phyloP scores from a whole-genome alignment of 768 basidiomycete species.

The Auricularia auricula-judae region DNA sequence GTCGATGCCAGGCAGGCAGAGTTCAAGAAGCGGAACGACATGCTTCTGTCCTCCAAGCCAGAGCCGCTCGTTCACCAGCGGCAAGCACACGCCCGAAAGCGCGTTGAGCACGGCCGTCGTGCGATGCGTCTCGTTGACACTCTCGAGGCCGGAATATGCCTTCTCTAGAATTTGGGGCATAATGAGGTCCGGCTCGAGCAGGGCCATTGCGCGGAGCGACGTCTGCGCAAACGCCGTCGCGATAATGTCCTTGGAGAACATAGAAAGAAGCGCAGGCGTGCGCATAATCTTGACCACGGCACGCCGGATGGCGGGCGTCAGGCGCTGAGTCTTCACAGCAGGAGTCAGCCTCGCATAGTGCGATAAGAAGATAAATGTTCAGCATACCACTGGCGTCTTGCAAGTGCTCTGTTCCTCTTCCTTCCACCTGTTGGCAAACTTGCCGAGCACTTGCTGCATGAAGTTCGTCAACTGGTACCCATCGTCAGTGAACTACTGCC shows the following conservation, averaged over 20 bases:
- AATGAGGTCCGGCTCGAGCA: constrained; percentile 72
- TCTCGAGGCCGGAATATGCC: constrained; percentile 84
- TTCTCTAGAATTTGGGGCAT: constrained; percentile 89
- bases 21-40: constrained; percentile 74
- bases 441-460: constrained; percentile 57
- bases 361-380: neutral
- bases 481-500: constrained; percentile 6
- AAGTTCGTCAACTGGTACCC: constrained; percentile 48
- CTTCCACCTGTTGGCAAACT: constrained; percentile 69
- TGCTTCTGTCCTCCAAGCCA: constrained; percentile 88
- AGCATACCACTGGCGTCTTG: constrained; percentile 61
- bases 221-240: constrained; percentile 76
- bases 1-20: constrained; percentile 88
- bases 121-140: constrained; percentile 88
- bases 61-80: constrained; percentile 62
- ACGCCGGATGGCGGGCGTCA: constrained; percentile 72
- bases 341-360: neutral
- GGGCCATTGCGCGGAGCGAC: constrained; percentile 63
- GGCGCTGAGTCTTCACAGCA: constrained; percentile 45
- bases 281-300: constrained; percentile 72
- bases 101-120: constrained; percentile 86
- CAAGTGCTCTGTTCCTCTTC: constrained; percentile 71
- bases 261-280: constrained; percentile 80
- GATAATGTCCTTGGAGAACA: constrained; percentile 79
- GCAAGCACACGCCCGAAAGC: constrained; percentile 63